Base-by-base conservation (phyloP, 1,284 basidiomycete species). In the Cutaneotrichosporon cyanovorans region DNA sequence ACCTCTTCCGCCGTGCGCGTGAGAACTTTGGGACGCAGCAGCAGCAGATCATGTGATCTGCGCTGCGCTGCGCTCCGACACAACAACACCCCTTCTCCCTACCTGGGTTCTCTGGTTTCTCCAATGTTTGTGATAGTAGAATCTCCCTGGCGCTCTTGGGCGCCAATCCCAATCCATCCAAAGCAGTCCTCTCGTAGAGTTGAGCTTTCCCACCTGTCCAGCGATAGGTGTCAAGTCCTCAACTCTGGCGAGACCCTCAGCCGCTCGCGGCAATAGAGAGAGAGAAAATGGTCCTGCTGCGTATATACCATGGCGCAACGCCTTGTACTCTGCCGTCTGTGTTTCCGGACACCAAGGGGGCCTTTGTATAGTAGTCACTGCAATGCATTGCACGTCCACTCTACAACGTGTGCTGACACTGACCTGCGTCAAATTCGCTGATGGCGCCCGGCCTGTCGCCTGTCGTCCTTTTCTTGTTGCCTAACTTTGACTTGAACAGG, bases 1-100 rank as follows among this genome's bases (percentile, higher is more conserved):
- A 60, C 21, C 49, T 71, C 41, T 69, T 71, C 50, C 57, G 59
- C 10, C 55, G 50, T 15, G 58, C 56, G 18, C 55, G 55, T 25
- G 48, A 58, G 45, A 52, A 50, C 46, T 56, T 58, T 47, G 54
- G 51, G 21, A 46, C 51, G 34, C 23, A 34, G 33, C 53, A 46
- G 43, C n/a, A n/a, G n/a, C n/a, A n/a, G n/a, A n/a, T n/a, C n/a
- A n/a, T n/a, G 45, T 54, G 46, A 47, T 46, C 45, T 55, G 45
- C 23, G 21, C 22, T 10, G 32, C 9, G 28, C 16, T 31, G 20
- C 8, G 19, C 40, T 42, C 25, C 25, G n/a, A n/a, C 25, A 12
- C 25, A 7, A 28, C 25, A 7, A 7, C 25, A 7, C 7, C 25
- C 25, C 25, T 25, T 33, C 32, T 22, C 19, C 18, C 25, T 30